Evolutionary conservation across 768 basidiomycete genomes (phyloP).

Genomic region (Lactarius vividus): DNA sequence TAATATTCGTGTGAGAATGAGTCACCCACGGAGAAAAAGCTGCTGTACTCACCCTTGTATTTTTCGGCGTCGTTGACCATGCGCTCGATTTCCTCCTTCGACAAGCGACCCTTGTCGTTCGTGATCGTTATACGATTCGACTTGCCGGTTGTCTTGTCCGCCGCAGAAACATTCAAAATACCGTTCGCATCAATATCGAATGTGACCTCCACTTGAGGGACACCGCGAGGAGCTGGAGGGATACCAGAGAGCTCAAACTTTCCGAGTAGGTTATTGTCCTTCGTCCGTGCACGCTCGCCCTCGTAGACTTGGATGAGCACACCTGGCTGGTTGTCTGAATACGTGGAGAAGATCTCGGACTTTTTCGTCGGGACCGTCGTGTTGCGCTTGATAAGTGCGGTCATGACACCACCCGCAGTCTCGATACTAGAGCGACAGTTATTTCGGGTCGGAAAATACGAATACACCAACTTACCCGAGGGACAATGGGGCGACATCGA

Average conservation of each 20-base stretch:
- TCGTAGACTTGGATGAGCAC: slow-evolving; percentile 98
- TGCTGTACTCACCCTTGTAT: slow-evolving; percentile 64
- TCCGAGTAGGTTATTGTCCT: slow-evolving; percentile 98
- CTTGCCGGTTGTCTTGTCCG: slow-evolving; percentile 97
- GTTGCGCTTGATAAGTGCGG: slow-evolving; percentile 96
- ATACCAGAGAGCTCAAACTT: slow-evolving; percentile 98
- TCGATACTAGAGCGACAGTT: slow-evolving; percentile 61
- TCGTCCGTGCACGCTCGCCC: slow-evolving; percentile 97
- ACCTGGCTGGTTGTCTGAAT: slow-evolving; percentile 98
- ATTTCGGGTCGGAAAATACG: slow-evolving; percentile 33
- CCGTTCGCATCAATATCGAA: slow-evolving; percentile 98
- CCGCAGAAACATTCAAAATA: slow-evolving; percentile 92
- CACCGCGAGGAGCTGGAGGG: slow-evolving; percentile 95
- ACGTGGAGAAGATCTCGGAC: slow-evolving; percentile 97
- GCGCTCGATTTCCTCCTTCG: slow-evolving; percentile 97
- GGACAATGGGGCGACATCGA: slow-evolving; percentile 89
- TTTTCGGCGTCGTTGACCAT: slow-evolving; percentile 95
- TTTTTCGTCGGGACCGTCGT: slow-evolving; percentile 99
- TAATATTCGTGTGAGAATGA: slow-evolving; percentile 32
- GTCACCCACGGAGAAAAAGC: neutral
- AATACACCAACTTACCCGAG: slow-evolving; percentile 41
- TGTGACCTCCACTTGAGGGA: slow-evolving; percentile 96
- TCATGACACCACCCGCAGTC: slow-evolving; percentile 99
- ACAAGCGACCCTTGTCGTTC: slow-evolving; percentile 95
- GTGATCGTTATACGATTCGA: slow-evolving; percentile 92